Evolutionary conservation across 495 filamentous ascomycete species (phyloP).

Genomic region (Beverwykella pulmonaria): DNA sequence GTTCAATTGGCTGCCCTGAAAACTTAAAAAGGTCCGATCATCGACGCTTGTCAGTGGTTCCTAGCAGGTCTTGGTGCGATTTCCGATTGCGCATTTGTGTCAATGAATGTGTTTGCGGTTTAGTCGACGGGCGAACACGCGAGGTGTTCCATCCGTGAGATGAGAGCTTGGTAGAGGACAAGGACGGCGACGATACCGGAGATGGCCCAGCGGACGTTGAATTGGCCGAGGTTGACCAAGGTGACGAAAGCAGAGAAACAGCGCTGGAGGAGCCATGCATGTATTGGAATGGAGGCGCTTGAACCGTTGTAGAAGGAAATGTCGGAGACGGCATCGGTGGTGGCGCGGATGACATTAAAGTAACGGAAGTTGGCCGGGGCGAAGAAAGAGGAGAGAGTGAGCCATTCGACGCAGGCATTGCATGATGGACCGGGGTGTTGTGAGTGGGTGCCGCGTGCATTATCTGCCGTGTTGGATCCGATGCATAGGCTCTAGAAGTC

Average conservation of each 20-base stretch:
- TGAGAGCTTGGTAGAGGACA: no score
- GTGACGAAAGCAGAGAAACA: not conserved
- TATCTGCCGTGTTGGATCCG: not conserved
- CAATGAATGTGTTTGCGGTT: not conserved
- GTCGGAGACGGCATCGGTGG: not conserved
- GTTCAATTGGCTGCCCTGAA: no score
- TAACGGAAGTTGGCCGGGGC: not conserved
- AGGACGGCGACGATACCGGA: not conserved
- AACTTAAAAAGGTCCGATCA: no score
- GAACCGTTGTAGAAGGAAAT: not conserved
- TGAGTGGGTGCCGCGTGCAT: not conserved
- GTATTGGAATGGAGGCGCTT: not conserved
- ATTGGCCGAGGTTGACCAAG: not conserved
- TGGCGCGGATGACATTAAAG: not conserved
- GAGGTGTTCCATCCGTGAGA: not conserved
- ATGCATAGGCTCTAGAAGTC: not conserved
- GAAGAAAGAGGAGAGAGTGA: not conserved
- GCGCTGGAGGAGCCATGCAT: not conserved
- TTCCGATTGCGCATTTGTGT: conserved; percentile 14
- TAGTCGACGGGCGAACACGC: not conserved
- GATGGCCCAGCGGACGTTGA: not conserved
- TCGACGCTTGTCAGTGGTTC: conserved; percentile 1
- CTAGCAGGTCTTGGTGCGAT: conserved; percentile 7
- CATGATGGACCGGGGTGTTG: not conserved
- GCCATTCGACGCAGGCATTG: not conserved